Percentiles rank a stretch among this genome's conserved stretches.
Evolutionary conservation across 108 stramenopile genomes (phyloP).

Genomic region (Conticribra weissflogii): DNA sequence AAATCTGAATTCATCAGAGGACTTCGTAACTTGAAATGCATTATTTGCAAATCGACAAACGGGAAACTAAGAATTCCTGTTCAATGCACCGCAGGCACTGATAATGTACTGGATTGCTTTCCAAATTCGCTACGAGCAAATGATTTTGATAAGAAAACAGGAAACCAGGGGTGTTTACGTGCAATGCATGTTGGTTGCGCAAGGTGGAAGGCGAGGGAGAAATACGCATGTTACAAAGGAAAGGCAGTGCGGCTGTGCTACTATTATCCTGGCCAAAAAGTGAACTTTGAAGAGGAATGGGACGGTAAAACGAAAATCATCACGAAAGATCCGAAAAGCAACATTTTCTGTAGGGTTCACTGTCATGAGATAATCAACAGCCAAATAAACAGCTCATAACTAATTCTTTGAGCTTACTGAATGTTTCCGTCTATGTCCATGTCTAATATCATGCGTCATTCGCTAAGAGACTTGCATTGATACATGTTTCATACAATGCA

Average conservation of each 20-base stretch:
- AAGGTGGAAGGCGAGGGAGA: conserved; percentile 11
- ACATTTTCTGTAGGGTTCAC: conserved; percentile 28
- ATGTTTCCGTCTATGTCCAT: too few relatives aligned
- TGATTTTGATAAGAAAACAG: background rate
- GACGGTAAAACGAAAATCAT: conserved; percentile 8
- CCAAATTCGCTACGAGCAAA: conserved; percentile 23
- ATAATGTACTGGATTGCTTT: conserved; percentile 25
- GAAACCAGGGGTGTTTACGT: conserved; percentile 3
- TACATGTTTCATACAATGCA: too few relatives aligned
- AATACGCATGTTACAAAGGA: conserved; percentile 7
- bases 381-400: too few relatives aligned
- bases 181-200: conserved; percentile 43
- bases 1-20: background rate
- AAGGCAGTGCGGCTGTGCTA: conserved; percentile 23
- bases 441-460: too few relatives aligned
- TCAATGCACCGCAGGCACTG: conserved; percentile 40
- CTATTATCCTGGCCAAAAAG: conserved; percentile 22
- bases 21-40: conserved; percentile 19
- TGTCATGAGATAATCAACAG: conserved; percentile 17
- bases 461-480: too few relatives aligned
- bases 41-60: conserved; percentile 17
- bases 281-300: background rate
- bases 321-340: conserved; percentile 5
- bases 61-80: conserved; percentile 28
- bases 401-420: too few relatives aligned